Evolutionary conservation across 257 asterid genomes (phyloP).

Genomic region (Cynanchum wilfordii): DNA sequence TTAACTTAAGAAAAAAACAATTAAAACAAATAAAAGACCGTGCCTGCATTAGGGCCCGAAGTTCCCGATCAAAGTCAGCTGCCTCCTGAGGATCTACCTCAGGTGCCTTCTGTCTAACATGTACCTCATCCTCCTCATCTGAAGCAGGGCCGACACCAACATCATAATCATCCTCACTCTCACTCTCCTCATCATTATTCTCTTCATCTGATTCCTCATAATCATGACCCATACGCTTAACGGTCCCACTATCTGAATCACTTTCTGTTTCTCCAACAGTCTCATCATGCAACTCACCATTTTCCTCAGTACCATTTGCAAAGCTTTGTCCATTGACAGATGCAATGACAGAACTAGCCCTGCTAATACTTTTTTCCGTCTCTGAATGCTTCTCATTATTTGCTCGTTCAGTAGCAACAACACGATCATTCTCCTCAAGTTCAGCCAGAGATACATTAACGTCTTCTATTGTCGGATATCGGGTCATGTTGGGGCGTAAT

Average conservation of each 20-base stretch:
- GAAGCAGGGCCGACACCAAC: slow-evolving; percentile 67
- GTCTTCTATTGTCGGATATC: slow-evolving; percentile 79
- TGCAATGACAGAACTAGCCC: slow-evolving; percentile 41
- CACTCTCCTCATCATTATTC: slow-evolving; percentile 62
- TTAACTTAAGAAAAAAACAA: not conserved
- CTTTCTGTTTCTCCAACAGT: slow-evolving; percentile 59
- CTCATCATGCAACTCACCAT: slow-evolving; percentile 67
- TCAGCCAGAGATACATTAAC: slow-evolving; percentile 69
- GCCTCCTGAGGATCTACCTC: slow-evolving; percentile 80
- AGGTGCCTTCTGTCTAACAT: slow-evolving; percentile 81
- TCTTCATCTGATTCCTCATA: slow-evolving; percentile 72
- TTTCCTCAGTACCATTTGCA: slow-evolving; percentile 58
- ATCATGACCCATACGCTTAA: slow-evolving; percentile 53
- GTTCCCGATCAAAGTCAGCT: slow-evolving; percentile 90
- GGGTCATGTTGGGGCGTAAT: slow-evolving; percentile 85
- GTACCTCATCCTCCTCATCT: slow-evolving; percentile 89
- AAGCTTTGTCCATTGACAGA: slow-evolving; percentile 53
- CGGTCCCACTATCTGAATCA: slow-evolving; percentile 86
- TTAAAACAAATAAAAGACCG: slow-evolving; percentile 7
- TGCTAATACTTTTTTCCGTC: slow-evolving; percentile 40
- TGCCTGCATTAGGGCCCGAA: slow-evolving; percentile 96
- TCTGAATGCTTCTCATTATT: slow-evolving; percentile 59
- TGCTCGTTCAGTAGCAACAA: slow-evolving; percentile 59
- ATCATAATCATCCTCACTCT: slow-evolving; percentile 71
- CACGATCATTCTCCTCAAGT: slow-evolving; percentile 81